Conservation (phyloP, 2,329 filamentous ascomycete species). For the Neonectria ditissima region DNA sequence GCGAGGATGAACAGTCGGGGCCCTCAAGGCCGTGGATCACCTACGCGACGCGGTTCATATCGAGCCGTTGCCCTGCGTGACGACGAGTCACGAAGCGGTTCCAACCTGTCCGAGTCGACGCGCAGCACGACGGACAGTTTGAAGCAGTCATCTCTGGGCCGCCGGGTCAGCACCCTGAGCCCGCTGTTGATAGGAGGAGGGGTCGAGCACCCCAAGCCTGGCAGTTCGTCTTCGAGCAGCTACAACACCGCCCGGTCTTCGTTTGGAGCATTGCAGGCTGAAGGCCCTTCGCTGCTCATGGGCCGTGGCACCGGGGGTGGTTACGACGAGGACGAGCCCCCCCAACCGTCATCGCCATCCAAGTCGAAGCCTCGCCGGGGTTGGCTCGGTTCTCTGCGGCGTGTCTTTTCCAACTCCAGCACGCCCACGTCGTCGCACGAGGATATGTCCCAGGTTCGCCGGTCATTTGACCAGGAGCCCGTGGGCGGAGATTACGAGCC, state of each 20-base stretch:
- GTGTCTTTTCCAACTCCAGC: constrained; percentile 67
- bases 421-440: constrained; percentile 45
- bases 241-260: constrained; percentile 67
- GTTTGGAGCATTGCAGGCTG: constrained; percentile 64
- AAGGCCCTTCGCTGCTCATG: constrained; percentile 63
- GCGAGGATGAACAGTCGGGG: constrained; percentile 54
- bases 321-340: constrained; percentile 52
- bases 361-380: constrained; percentile 67
- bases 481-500: constrained; percentile 59
- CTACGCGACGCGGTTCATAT: constrained; percentile 53
- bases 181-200: constrained; percentile 42
- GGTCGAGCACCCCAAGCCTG: constrained; percentile 49
- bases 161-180: constrained; percentile 50
- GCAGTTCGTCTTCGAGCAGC: constrained; percentile 58
- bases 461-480: constrained; percentile 49
- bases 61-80: constrained; percentile 52
- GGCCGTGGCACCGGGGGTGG: constrained; percentile 40
- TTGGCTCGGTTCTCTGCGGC: constrained; percentile 76
- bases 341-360: constrained; percentile 65
- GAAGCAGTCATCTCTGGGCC: constrained; percentile 50
- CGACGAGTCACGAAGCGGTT: constrained; percentile 66
- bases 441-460: constrained; percentile 45
- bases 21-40: constrained; percentile 52
- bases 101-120: constrained; percentile 67
- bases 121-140: constrained; percentile 58